Evolutionary conservation across 108 stramenopile species (phyloP), one percentile per base, ranked within the genome.

Genomic region (Nitzschia sp.): DNA sequence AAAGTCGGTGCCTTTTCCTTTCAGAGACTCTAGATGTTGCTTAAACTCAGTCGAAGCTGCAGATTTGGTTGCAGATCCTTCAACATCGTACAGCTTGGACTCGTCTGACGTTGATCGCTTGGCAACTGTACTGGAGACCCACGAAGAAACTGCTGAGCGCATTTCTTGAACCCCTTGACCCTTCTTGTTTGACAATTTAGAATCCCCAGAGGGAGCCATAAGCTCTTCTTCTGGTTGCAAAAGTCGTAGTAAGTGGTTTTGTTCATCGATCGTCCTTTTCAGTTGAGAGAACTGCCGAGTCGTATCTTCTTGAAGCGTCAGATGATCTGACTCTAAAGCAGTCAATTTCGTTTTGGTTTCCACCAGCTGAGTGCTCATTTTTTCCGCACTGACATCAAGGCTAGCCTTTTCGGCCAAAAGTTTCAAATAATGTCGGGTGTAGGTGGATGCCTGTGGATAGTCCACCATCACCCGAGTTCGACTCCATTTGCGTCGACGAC

Each of bases 401-500:
- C 29, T 46, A 11, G 84, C 78, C 64, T 77, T 85, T 69, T 85
- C 75, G 8, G 80, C 78, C 41, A 82, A 40, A 0, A 82, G 40
- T 43, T 76, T 69, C 14, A 85, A 39, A 58, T 75, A 85, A 38
- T 78, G 51, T 24, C 57, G 39, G 8, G 84, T 75, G 52, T 53
- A 53, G 15, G 70, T 57, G 14, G 79, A 82, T 0, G 73, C 79
- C 14, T 73, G 58, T 2, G 82, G 82, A 52, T 86, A 86, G 37
- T 83, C 83, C 0, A 75, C 52, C 44, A 86, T 75, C 10, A 71
- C 75, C 7, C 86, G 77, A 15, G 34, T 44, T 26, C 86, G 73
- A 6, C 56, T 77, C 86, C 86, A 86, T 62, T 73, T 82, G 14
- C 86, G 77, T 21, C 80, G 50, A 29, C 86, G 80, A 53, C 63